These are phyloP conservation scores for Aspergillus fumigatiaffinis DNA, from an alignment of 2,329 filamentous ascomycete species.

Conservation along the genomic window DNA sequence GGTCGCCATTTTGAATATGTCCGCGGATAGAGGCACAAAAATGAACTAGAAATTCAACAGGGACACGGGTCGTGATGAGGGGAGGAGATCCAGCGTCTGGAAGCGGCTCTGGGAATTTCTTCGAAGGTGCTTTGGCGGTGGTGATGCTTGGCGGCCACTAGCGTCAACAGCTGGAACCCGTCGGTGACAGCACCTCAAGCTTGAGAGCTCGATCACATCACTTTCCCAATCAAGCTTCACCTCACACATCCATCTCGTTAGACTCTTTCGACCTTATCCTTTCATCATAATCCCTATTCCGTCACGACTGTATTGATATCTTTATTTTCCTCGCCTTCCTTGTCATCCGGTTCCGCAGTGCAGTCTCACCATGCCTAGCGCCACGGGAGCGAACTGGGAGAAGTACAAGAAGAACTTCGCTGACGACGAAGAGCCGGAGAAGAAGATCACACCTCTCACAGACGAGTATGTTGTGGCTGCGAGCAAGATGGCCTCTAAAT, in stretches of 20 bases:
- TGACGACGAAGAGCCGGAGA: constrained; percentile 96
- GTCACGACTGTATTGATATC: constrained; percentile 1
- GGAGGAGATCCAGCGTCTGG: constrained; percentile 21
- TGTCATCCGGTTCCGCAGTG: constrained; percentile 22
- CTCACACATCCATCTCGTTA: constrained; percentile 19
- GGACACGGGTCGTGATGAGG: constrained; percentile 18
- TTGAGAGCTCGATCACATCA: constrained; percentile 30
- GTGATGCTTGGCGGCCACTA: constrained; percentile 40
- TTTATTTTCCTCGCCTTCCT: constrained; percentile 2
- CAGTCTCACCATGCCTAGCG: constrained; percentile 71
- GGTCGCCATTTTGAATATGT: constrained; percentile 46
- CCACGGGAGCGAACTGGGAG: constrained; percentile 93
- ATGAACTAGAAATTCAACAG: constrained; percentile 19
- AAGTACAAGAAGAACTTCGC: constrained; percentile 97
- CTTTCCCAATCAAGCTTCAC: constrained; percentile 15
- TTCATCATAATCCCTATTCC: constrained; percentile 1
- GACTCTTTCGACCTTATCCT: neutral
- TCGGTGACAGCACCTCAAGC: constrained; percentile 10
- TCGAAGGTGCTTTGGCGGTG: constrained; percentile 37
- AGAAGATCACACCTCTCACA: constrained; percentile 96
- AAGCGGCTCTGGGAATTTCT: constrained; percentile 35
- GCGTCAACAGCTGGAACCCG: constrained; percentile 33
- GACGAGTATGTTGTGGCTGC: constrained; percentile 69
- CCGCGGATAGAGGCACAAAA: constrained; percentile 22
- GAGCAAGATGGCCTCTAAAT: neutral